Evolutionary conservation across 1,284 basidiomycete genomes (phyloP).

Genomic region (Ceratobasidium sp.): DNA sequence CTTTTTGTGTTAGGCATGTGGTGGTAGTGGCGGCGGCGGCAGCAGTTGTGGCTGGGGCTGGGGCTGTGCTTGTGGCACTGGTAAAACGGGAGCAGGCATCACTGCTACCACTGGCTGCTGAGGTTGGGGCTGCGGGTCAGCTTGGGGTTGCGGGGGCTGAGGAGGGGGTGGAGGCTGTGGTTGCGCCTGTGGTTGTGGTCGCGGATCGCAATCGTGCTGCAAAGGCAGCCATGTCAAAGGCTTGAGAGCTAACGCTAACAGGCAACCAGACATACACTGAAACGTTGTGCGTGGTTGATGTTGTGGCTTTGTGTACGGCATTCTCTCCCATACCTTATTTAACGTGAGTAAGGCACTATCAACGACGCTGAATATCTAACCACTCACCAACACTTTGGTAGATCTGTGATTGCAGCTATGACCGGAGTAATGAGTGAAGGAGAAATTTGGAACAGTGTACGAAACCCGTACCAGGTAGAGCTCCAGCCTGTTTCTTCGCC

Average conservation of each 20-base stretch:
- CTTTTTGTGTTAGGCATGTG: too few relatives aligned
- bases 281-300: slow-evolving; percentile 45
- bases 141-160: neutral
- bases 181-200: slow-evolving; percentile 19
- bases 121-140: neutral
- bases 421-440: neutral
- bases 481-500: slow-evolving; percentile 36
- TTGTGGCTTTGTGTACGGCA: slow-evolving; percentile 50
- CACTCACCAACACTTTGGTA: slow-evolving; percentile 49
- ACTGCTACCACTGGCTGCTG: too few relatives aligned
- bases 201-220: slow-evolving; percentile 37
- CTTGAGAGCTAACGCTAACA: neutral
- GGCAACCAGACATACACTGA: slow-evolving; percentile 42
- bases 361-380: neutral
- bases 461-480: slow-evolving; percentile 37
- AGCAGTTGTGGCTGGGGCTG: too few relatives aligned
- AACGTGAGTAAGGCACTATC: neutral
- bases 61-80: neutral
- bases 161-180: neutral
- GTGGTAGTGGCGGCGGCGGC: too few relatives aligned
- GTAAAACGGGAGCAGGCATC: neutral
- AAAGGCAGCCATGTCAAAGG: neutral
- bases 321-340: slow-evolving; percentile 47
- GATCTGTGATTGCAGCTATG: slow-evolving; percentile 28
- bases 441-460: neutral